Base-by-base conservation (phyloP, 2,329 filamentous ascomycete species). In the Dryadomyces quercus-mongolicae region DNA sequence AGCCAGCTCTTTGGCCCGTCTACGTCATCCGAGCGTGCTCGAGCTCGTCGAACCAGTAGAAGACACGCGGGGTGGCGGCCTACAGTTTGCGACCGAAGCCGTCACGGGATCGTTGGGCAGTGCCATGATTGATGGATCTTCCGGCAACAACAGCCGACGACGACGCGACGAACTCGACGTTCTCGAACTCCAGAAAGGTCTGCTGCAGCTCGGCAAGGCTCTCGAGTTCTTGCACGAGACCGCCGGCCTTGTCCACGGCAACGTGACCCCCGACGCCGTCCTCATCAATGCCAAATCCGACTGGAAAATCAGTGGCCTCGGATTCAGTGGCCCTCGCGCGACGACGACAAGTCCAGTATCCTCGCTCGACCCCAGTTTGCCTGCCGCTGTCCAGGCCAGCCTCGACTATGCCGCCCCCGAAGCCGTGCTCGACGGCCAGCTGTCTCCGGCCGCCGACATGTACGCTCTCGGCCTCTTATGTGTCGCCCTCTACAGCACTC, bases 231-330 rank as follows among this genome's bases (percentile, higher is more conserved):
- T 66, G 55, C 62, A 60, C 55, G 57, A 57, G 36, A 61, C 56
- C 10, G 59, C 55, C 36, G 57, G 60, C 1, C 76, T 98, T 50
- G 88, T 97, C 0, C 93, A 98, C 68, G 89, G 87, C 49, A 98
- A 98, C 65, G 69, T 98, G 59, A 97, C 91, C 0, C 93, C 93
- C 0, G 92, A 97, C 59, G 88, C 91, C 18, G 83, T 98, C 59
- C 85, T 95, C 60, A 82, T 98, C 68, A 98, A 98, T 70, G 82
- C 88, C 44, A 98, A 98, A 84, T 95, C 88, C 49, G 93, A 98
- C 68, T 98, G 93, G 93, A 98, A 98, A 68, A 88, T 98, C 57
- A 92, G 90, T 62, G 93, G 92, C n/a, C 77, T 98, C 43, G 82
- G 86, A 0, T 98, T 96, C 67, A 88, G 86, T 65, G 87, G 87